Percentiles rank a stretch among this genome's conserved stretches.
Conservation (phyloP, 179 eudicot species). For the Gypsophila paniculata region DNA sequence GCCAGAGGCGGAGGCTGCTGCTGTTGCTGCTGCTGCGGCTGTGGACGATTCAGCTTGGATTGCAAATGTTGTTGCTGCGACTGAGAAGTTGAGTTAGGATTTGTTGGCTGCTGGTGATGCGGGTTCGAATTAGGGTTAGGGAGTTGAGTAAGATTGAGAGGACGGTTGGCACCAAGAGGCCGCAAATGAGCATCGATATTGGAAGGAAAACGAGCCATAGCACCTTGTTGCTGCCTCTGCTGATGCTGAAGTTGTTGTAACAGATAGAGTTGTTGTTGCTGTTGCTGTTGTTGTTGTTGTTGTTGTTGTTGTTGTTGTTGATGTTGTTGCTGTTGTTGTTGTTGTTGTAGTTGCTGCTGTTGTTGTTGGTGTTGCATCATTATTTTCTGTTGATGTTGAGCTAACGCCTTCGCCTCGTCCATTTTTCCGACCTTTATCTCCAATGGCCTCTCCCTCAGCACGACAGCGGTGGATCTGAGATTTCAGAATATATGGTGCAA, state of each 20-base stretch:
- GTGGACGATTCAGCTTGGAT: constrained; percentile 28
- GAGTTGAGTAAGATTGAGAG: constrained; percentile 26
- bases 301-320: constrained; percentile 29
- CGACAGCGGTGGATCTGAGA: too few species aligned
- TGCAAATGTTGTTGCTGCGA: constrained; percentile 33
- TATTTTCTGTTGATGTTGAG: constrained; percentile 41
- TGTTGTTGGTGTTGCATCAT: constrained; percentile 37
- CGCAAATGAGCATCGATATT: constrained; percentile 57
- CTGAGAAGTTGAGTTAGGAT: constrained; percentile 32
- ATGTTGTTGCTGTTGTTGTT: constrained; percentile 8
- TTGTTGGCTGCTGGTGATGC: constrained; percentile 23
- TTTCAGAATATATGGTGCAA: neutral
- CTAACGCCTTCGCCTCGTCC: constrained; percentile 41
- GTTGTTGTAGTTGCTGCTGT: constrained; percentile 23
- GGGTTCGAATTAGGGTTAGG: constrained; percentile 30
- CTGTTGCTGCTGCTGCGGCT: constrained; percentile 18
- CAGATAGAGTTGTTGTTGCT: constrained; percentile 2
- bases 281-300: constrained; percentile 13
- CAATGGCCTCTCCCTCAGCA: neutral
- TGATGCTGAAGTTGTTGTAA: constrained; percentile 19
- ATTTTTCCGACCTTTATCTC: constrained; percentile 11
- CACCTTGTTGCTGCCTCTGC: constrained; percentile 4
- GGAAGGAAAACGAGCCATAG: constrained; percentile 57
- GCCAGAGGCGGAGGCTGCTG: constrained; percentile 24
- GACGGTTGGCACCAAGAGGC: constrained; percentile 36